A percentile compares a stretch with the other conserved stretches of the same genome.
Evolutionary conservation across 169 alveolate genomes (phyloP).

Genomic region (Plasmodium coatneyi): DNA sequence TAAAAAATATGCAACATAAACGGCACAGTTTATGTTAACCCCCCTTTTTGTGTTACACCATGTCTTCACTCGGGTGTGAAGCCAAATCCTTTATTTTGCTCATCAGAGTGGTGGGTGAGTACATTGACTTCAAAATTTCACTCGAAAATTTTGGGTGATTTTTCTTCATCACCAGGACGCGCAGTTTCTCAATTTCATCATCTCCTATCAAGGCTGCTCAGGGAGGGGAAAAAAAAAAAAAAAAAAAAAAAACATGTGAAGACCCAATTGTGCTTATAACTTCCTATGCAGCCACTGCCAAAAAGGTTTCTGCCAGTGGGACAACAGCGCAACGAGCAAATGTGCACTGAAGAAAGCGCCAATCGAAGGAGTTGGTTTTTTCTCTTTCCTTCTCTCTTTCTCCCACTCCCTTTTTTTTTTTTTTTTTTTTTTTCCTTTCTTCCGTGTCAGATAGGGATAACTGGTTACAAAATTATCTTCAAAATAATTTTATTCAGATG

Average conservation of each 20-base stretch:
- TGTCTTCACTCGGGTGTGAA: background rate
- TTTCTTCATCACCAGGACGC: slow-evolving; percentile 10
- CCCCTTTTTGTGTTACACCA: background rate
- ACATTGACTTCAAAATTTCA: slow-evolving; percentile 42
- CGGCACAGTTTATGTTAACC: background rate
- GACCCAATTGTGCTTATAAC: too few species aligned
- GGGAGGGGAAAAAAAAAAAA: background rate
- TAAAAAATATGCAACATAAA: background rate
- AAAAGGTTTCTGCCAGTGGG: background rate
- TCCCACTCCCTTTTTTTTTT: background rate
- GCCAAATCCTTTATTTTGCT: slow-evolving; percentile 18
- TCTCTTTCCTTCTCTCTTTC: background rate
- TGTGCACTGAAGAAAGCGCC: background rate
- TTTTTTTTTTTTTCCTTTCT: slow-evolving; percentile 1
- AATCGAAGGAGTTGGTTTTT: background rate
- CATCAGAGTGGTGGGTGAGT: slow-evolving; percentile 23
- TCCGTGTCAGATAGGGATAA: slow-evolving; percentile 73
- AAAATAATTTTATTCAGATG: slow-evolving; percentile 68
- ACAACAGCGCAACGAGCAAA: background rate
- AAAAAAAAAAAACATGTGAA: background rate
- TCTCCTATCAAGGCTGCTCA: slow-evolving; percentile 27
- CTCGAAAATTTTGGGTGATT: slow-evolving; percentile 32
- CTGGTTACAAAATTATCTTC: slow-evolving; percentile 71
- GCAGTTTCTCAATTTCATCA: slow-evolving; percentile 7
- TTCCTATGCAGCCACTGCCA: background rate